Conservation (phyloP, 73 alveolate genomes). For the Paramecium sonneborni region DNA sequence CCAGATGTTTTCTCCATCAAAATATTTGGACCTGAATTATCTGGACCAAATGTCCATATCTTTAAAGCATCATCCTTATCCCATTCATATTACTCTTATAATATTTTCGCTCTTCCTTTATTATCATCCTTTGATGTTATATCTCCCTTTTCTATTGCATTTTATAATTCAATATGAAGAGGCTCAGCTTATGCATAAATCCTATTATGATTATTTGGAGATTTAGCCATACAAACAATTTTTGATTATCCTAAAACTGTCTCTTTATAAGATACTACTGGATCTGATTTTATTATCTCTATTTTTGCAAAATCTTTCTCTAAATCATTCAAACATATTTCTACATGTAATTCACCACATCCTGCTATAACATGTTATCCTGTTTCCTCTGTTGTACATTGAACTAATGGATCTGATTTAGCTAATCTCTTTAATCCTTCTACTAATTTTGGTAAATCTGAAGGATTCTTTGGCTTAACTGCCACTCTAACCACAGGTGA, state of each 20-base stretch:
- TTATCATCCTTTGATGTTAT: slow-evolving; percentile 82
- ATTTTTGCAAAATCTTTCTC: slow-evolving; percentile 94
- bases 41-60: slow-evolving; percentile 98
- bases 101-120: slow-evolving; percentile 88
- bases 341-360: slow-evolving; percentile 98
- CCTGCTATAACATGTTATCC: slow-evolving; percentile 98
- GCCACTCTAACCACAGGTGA: slow-evolving; percentile 76
- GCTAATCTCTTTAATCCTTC: slow-evolving; percentile 97
- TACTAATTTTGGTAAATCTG: slow-evolving; percentile 97
- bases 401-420: slow-evolving; percentile 96
- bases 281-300: slow-evolving; percentile 93
- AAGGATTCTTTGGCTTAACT: slow-evolving; percentile 69
- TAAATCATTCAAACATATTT: slow-evolving; percentile 95
- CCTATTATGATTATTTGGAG: slow-evolving; percentile 99
- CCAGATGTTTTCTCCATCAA: slow-evolving; percentile 89
- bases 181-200: slow-evolving; percentile 89
- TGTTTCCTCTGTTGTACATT: slow-evolving; percentile 85
- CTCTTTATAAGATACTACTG: slow-evolving; percentile 98
- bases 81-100: slow-evolving; percentile 93
- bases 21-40: slow-evolving; percentile 94
- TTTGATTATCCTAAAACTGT: slow-evolving; percentile 87
- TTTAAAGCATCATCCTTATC: slow-evolving; percentile 71
- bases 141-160: slow-evolving; percentile 83
- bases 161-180: slow-evolving; percentile 87
- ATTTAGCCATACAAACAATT: slow-evolving; percentile 93